Evolutionary conservation across 306 rosid genomes (phyloP), one percentile per base, ranked within the genome.

Genomic region (Spatholobus suberectus): DNA sequence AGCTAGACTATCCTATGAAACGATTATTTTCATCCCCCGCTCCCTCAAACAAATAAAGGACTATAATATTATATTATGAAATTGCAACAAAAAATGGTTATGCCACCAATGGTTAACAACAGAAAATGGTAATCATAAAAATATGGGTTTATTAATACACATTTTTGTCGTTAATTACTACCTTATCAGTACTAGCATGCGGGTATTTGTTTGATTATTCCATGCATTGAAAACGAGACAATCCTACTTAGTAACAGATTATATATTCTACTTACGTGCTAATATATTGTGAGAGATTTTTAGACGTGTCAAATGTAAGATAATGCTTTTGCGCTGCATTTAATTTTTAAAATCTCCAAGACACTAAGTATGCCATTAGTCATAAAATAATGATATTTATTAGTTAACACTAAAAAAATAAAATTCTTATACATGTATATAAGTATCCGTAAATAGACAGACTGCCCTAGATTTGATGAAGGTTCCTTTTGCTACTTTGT

Each of bases 61-160:
- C 68, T 15, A 57, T 44, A 69, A 70, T 69, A 63, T 38, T 8
- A 13, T 57, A 54, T 52, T 29, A 44, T 43, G 73, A 82, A 67
- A 57, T 18, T 32, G 47, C 35, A 47, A 67, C 52, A 8, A 12
- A 66, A 66, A 20, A 65, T 63, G 13, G 23, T 12, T 68, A 43
- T 63, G 79, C 40, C 51, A 46, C 62, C 65, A 74, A 73, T 68
- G 72, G 26, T 73, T 55, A 37, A 66, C 74, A 77, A 44, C 43
- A 72, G n/a, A 81, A 59, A 26, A 77, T 46, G 18, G 29, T 32
- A 40, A 21, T 27, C 29, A 35, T 11, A 68, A 44, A 24, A 77
- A 49, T 58, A 21, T 75, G 8, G 34, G 32, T 34, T 69, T 55
- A 58, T 17, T 68, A 21, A 29, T 68, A 13, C 37, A 12, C 32